These are phyloP conservation scores for Hirsutella rhossiliensis DNA, from an alignment of 2,329 filamentous ascomycete species.

Conservation along the genomic window DNA sequence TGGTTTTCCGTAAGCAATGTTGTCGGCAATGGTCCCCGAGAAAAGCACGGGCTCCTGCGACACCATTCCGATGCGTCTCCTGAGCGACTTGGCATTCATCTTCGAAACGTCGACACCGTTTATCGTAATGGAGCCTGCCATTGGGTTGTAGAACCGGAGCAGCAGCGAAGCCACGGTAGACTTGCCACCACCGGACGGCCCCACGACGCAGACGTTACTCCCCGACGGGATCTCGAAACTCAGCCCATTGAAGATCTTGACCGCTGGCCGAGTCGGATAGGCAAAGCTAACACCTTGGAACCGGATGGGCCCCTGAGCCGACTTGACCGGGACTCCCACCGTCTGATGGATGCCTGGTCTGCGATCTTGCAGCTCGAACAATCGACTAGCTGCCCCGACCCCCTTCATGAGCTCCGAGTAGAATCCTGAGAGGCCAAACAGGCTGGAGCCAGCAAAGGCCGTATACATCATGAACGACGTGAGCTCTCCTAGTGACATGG, in stretches of 20 bases:
- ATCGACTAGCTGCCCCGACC: conserved; percentile 85
- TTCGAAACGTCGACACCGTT: conserved; percentile 70
- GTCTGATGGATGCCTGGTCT: conserved; percentile 80
- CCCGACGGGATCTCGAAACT: conserved; percentile 87
- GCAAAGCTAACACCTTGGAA: conserved; percentile 81
- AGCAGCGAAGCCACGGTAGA: conserved; percentile 89
- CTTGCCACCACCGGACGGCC: conserved; percentile 91
- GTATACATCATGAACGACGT: conserved; percentile 99
- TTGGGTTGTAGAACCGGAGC: conserved; percentile 83
- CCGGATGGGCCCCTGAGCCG: conserved; percentile 76
- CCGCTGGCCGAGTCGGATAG: conserved; percentile 87
- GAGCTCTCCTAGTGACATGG: conserved; percentile 81
- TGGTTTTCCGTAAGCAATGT: conserved; percentile 85
- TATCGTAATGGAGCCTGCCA: conserved; percentile 64
- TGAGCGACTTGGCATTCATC: conserved; percentile 89
- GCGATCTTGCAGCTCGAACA: conserved; percentile 93
- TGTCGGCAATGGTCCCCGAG: conserved; percentile 73
- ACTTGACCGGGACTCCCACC: conserved; percentile 63
- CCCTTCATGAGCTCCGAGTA: conserved; percentile 99
- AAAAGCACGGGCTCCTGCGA: conserved; percentile 92
- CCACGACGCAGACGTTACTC: conserved; percentile 91
- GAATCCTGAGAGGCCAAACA: conserved; percentile 90
- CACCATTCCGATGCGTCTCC: conserved; percentile 88
- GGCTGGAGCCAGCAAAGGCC: conserved; percentile 69
- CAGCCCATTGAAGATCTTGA: conserved; percentile 79